Evolutionary conservation across 257 asterid genomes (phyloP).

Genomic region (Oldenlandia corymbosa): DNA sequence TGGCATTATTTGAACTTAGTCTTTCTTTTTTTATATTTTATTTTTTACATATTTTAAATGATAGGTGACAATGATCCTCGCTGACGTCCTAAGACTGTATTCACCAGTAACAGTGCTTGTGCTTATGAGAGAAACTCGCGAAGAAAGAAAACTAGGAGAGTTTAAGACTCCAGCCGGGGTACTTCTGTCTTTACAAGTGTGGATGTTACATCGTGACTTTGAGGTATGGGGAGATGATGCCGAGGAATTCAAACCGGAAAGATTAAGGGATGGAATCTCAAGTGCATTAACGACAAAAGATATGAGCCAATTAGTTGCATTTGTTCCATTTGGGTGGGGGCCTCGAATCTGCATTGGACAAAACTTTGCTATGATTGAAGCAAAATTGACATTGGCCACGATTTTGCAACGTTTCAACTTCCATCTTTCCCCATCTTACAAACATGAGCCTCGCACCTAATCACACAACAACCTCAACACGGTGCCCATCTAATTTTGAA

Average conservation of each 20-base stretch:
- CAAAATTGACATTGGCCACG: slow-evolving; percentile 18
- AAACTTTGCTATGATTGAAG: slow-evolving; percentile 20
- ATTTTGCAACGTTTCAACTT: slow-evolving; percentile 17
- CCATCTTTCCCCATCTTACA: slow-evolving; percentile 21
- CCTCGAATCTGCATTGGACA: slow-evolving; percentile 15
- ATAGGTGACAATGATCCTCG: slow-evolving; percentile 23
- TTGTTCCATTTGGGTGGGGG: slow-evolving; percentile 24
- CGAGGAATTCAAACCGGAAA: slow-evolving; percentile 26
- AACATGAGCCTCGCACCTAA: slow-evolving; percentile 19
- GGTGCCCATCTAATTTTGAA: slow-evolving; percentile 21
- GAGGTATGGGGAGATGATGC: slow-evolving; percentile 18
- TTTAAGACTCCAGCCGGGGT: slow-evolving; percentile 10
- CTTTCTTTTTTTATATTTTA: no score
- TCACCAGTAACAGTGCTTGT: slow-evolving; percentile 13
- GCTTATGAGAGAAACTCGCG: background rate
- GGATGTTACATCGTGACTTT: slow-evolving; percentile 5
- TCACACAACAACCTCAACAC: slow-evolving; percentile 19
- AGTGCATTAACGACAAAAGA: slow-evolving; percentile 26
- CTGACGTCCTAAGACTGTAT: slow-evolving; percentile 21
- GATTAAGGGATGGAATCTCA: slow-evolving; percentile 12
- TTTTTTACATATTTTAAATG: no score
- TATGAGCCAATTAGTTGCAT: background rate
- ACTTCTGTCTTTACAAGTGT: background rate
- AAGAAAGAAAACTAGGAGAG: slow-evolving; percentile 16
- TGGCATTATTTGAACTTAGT: no score